A percentile compares a stretch with the other conserved stretches of the same genome.
Evolutionary conservation across 2,329 filamentous ascomycete genomes (phyloP).

Genomic region (Sarocladiaceae sp.): DNA sequence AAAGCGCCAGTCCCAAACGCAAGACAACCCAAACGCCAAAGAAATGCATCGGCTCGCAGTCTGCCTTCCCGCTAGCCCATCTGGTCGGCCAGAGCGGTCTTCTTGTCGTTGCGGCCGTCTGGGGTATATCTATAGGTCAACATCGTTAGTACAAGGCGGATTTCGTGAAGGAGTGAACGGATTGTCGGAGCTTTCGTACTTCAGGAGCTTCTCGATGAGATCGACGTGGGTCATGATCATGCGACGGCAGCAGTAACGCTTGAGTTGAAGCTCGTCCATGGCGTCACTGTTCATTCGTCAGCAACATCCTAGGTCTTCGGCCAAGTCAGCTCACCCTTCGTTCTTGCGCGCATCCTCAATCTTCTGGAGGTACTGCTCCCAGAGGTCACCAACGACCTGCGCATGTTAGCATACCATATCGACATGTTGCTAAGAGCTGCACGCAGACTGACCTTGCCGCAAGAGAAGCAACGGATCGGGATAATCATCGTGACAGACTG

Average conservation of each 20-base stretch:
- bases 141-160: constrained; percentile 12
- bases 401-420: constrained; percentile 22
- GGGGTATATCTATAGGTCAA: constrained; percentile 46
- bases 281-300: constrained; percentile 61
- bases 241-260: constrained; percentile 94
- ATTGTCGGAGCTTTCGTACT: constrained; percentile 50
- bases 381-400: constrained; percentile 93
- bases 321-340: constrained; percentile 54
- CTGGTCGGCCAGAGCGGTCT: constrained; percentile 34
- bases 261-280: constrained; percentile 89
- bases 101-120: constrained; percentile 58
- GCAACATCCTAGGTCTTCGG: constrained; percentile 11
- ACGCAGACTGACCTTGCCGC: constrained; percentile 74
- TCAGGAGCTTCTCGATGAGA: constrained; percentile 94
- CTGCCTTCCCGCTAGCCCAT: constrained; percentile 1
- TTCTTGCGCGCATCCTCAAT: constrained; percentile 66
- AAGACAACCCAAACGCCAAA: constrained; percentile 4
- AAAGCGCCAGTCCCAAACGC: constrained; percentile 2
- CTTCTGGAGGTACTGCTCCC: constrained; percentile 89
- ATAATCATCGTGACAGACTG: constrained; percentile 75
- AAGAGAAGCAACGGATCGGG: constrained; percentile 96
- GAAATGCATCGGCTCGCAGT: constrained; percentile 1
- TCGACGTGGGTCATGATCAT: constrained; percentile 99
- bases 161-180: background rate
- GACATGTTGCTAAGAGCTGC: constrained; percentile 11